Base-by-base conservation (phyloP, 192 early-diverging fungal genomes). In the Coemansia sp. region DNA sequence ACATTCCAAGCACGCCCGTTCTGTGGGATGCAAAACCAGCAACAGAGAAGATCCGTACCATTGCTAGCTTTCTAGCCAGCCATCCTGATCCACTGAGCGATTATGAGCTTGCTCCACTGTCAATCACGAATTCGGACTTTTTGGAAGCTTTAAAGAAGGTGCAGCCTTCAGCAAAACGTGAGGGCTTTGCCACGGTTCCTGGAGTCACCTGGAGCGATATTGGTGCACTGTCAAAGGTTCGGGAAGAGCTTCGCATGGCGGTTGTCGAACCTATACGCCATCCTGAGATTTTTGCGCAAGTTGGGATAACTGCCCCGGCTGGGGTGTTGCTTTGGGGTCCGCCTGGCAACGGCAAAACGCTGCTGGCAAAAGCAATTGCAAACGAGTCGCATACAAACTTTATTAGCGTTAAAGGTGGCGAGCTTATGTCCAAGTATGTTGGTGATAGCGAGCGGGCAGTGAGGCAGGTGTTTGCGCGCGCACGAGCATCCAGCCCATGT, bases 301-400 rank as follows among this genome's bases (percentile, higher is more conserved):
- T 98, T 2, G 97, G 97, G 15, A 97, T 98, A 68, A 92, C 88
- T 0, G 87, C 93, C 4, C 91, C 96, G 6, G 91, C 94, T 56
- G 97, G 97, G 49, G 97, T 98, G 2, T 79, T 99, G 54, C 78
- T 99, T 26, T 99, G 96, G 89, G 97, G 97, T 5, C 97, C 97
- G 42, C 97, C 97, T 1, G 97, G 97, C 61, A 98, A 96, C 81
- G 97, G 97, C 48, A 99, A 99, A 76, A 99, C 97, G 12, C 80
- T 99, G 59, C 82, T 98, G 58, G 97, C 96, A 18, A 99, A 99
- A 68, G 97, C 97, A 6, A 95, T 99, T 56, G 96, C 97, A 2
- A 99, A 94, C 74, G 96, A 98, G 76, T 95, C 91, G 61, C 90
- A 95, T 64, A 96, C 94, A 70, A 99, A 98, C 82, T 99, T 99